Evolutionary conservation across 306 rosid genomes (phyloP), one percentile per base, ranked within the genome.

Genomic region (Corylus heterophylla): DNA sequence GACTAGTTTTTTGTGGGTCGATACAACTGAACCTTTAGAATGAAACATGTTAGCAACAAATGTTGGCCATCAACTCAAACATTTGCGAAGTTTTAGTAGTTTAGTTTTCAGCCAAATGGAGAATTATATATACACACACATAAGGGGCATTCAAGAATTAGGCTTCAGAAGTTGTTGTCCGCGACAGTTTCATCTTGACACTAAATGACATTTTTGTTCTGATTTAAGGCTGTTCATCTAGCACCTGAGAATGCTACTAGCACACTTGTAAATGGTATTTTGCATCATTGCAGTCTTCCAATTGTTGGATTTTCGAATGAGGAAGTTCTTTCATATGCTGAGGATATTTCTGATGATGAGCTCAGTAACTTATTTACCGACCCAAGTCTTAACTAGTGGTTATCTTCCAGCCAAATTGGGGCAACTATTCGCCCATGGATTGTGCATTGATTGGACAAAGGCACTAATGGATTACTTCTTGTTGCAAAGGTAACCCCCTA

Each of bases 361-460:
- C 64, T 81, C 13, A 77, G 75, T 70, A 80, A 77, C 71, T 74
- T 80, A 55, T 44, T 29, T 54, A 20, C 79, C 18, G 14, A 55
- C 54, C 55, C 35, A 74, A 66, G 71, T 77, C 80, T 85, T 72
- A 58, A 52, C 61, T 83, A 76, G 52, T 84, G 68, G 76, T 74
- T 74, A 54, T 54, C 74, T 79, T 75, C 88, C 68, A 68, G 74
- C 66, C 73, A 20, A 64, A 55, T 78, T 80, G 76, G 11, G 74
- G 79, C 89, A 58, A 81, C 94, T 25, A 81, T 91, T 54, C 97
- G 97, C 66, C 98, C 98, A 8, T 97, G 98, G 71, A 93, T 93
- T 85, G 98, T 93, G 78, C 98, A 93, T 87, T 84, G 97, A 73
- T 74, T 93, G 82, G 97, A 93, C 82, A 93, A 93, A 86, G 97